A percentile compares a stretch with the other conserved stretches of the same genome.
phyloP scores from a whole-genome alignment of 352 stramenopile species.

The Elongisporangium undulatum region DNA sequence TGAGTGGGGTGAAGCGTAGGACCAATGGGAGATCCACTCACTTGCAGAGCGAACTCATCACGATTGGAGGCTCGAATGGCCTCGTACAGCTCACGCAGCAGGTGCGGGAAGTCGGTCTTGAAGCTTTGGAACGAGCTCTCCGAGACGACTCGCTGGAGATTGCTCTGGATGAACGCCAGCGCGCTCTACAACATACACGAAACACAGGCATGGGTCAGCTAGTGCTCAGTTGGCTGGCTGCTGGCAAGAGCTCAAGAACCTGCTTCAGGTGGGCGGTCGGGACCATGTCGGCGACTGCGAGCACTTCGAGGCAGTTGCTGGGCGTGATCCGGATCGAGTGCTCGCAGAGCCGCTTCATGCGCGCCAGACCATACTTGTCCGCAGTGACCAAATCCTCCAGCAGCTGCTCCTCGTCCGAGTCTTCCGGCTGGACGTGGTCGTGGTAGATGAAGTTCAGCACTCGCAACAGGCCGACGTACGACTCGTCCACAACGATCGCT shows the following conservation, averaged over 20 bases:
- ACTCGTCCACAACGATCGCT: slow-evolving; percentile 53
- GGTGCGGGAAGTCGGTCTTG: slow-evolving; percentile 24
- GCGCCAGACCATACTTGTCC: slow-evolving; percentile 68
- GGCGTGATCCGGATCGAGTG: slow-evolving; percentile 34
- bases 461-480: slow-evolving; percentile 35
- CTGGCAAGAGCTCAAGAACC: slow-evolving; percentile 3
- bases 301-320: slow-evolving; percentile 52
- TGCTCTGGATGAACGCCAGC: slow-evolving; percentile 16
- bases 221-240: neutral
- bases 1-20: neutral
- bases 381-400: slow-evolving; percentile 72
- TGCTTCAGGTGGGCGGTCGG: slow-evolving; percentile 54
- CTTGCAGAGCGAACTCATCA: slow-evolving; percentile 25
- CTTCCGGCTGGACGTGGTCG: slow-evolving; percentile 28
- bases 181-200: slow-evolving; percentile 5
- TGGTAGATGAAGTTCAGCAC: slow-evolving; percentile 79
- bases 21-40: slow-evolving; percentile 15
- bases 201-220: neutral
- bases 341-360: slow-evolving; percentile 67
- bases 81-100: slow-evolving; percentile 41
- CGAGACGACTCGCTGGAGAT: slow-evolving; percentile 5
- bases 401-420: slow-evolving; percentile 21
- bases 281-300: slow-evolving; percentile 58
- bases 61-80: slow-evolving; percentile 19
- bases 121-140: slow-evolving; percentile 25